phyloP scores from a whole-genome alignment of 371 early-diverging fungal genomes.

The Paraphysoderma sedebokerense region DNA sequence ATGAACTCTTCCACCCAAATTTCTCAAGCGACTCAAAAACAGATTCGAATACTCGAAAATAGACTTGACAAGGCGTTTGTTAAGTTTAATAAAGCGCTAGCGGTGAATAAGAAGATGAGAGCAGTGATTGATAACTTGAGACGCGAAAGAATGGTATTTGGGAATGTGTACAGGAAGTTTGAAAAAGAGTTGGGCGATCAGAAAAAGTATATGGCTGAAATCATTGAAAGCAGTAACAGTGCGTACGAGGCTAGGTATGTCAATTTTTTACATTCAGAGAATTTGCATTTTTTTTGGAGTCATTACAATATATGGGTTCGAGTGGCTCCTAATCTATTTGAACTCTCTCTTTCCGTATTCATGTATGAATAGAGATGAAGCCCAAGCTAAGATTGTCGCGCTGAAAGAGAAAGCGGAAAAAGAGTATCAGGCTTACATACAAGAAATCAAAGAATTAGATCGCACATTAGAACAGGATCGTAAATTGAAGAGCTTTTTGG shows the following conservation, averaged over 20 bases:
- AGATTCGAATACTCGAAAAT: slow-evolving; percentile 29
- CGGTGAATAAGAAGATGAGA: slow-evolving; percentile 27
- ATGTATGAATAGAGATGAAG: slow-evolving; percentile 21
- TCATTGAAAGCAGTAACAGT: slow-evolving; percentile 30
- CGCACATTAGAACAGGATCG: slow-evolving; percentile 33
- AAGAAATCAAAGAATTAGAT: slow-evolving; percentile 38
- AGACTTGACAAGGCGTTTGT: slow-evolving; percentile 34
- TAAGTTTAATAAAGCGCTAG: slow-evolving; percentile 32
- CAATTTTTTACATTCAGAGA: not conserved
- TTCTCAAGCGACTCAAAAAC: slow-evolving; percentile 26
- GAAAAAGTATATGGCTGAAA: slow-evolving; percentile 34
- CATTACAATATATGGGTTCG: no score
- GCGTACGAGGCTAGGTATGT: slow-evolving; percentile 34
- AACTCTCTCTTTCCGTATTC: no score
- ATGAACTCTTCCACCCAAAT: slow-evolving; percentile 23
- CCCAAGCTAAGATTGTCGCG: slow-evolving; percentile 28
- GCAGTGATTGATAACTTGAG: slow-evolving; percentile 26
- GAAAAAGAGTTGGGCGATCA: slow-evolving; percentile 29
- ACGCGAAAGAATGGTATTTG: slow-evolving; percentile 32
- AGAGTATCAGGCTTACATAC: slow-evolving; percentile 32
- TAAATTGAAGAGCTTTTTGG: slow-evolving; percentile 31
- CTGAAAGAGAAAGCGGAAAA: slow-evolving; percentile 35
- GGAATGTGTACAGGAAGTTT: slow-evolving; percentile 29
- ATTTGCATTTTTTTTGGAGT: not conserved
- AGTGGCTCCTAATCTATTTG: no score